Evolutionary conservation across 345 rosid genomes (phyloP).

Genomic region (Populus nigra): DNA sequence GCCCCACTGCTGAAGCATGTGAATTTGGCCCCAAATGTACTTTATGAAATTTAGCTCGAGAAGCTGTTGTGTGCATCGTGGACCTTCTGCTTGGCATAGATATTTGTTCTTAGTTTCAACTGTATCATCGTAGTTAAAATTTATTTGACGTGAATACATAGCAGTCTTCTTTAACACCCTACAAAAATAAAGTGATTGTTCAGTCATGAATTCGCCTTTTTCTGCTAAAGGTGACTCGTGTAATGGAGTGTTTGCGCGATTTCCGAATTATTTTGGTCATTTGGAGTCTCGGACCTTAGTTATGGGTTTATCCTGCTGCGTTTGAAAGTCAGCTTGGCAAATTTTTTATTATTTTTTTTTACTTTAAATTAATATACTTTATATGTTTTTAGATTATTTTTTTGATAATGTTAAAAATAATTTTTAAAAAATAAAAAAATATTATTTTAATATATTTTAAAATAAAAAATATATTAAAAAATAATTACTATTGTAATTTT

Average conservation of each 20-base stretch:
- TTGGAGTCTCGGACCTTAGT: background rate
- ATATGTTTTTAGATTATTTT: too few species aligned
- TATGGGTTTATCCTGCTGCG: background rate
- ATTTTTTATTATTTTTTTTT: too few species aligned
- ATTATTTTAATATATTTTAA: too few species aligned
- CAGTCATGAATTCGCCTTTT: background rate
- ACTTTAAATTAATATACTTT: too few species aligned
- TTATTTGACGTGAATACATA: background rate
- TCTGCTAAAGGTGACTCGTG: background rate
- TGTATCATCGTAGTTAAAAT: slow-evolving; percentile 2
- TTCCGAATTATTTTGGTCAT: background rate
- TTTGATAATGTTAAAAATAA: too few species aligned
- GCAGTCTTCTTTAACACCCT: background rate
- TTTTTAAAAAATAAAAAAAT: too few species aligned
- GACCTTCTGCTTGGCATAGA: slow-evolving; percentile 6
- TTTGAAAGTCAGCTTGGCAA: background rate
- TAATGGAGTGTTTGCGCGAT: background rate
- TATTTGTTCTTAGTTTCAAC: background rate
- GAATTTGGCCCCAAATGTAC: background rate
- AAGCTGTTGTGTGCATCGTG: background rate
- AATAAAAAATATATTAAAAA: too few species aligned
- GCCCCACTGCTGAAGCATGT: slow-evolving; percentile 6
- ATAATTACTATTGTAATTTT: too few species aligned
- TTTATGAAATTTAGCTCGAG: background rate
- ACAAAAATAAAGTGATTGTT: background rate